Evolutionary conservation across 1,284 basidiomycete genomes (phyloP), one percentile per base, ranked within the genome.

Genomic region (Ganoderma resinaceum): DNA sequence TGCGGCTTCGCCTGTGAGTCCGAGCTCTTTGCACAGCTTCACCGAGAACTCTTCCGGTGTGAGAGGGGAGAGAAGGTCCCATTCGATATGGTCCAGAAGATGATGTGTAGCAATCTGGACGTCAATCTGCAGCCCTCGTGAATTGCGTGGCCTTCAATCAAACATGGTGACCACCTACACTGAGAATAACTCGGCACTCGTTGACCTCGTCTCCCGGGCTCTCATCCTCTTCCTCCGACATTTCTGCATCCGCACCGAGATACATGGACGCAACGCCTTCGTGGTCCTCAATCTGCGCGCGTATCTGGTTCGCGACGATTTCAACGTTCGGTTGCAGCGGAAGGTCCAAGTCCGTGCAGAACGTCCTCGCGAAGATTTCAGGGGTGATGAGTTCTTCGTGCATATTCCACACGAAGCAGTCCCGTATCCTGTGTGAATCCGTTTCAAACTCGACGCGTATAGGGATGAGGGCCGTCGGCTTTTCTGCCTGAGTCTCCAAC

Each of bases 391-490:
- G 84, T 20, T 82, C 84, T 82, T 94, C 95, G 76, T 94, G 89
- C 63, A 96, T 80, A 77, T 99, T 98, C 97, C 97, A 99, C n/a
- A 96, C 88, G 80, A 99, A 99, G 72, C 93, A 93, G 77, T 99
- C 97, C 66, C 96, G 91, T 78, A 99, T 91, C 75, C 96, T 88
- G 77, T 95, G 93, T 0, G 92, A 92, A 9, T 96, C 93, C 4
- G 96, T 96, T 78, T 99, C 96, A 74, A 98, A 91, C 76, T 99
- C 97, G 68, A 99, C 92, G 60, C 95, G 92, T 72, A 99, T 95
- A 11, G 97, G 97, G 4, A 99, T 90, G 33, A 97, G 88, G 2
- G 91, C 84, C 5, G 92, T 87, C 31, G 89, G 86, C 70, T 85
- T 86, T 59, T 84, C 78, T 0, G 93, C 92, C 76, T 94, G 90